Evolutionary conservation across 768 basidiomycete genomes (phyloP), one percentile per base, ranked within the genome.

Genomic region (Podaxis carcinomalis): DNA sequence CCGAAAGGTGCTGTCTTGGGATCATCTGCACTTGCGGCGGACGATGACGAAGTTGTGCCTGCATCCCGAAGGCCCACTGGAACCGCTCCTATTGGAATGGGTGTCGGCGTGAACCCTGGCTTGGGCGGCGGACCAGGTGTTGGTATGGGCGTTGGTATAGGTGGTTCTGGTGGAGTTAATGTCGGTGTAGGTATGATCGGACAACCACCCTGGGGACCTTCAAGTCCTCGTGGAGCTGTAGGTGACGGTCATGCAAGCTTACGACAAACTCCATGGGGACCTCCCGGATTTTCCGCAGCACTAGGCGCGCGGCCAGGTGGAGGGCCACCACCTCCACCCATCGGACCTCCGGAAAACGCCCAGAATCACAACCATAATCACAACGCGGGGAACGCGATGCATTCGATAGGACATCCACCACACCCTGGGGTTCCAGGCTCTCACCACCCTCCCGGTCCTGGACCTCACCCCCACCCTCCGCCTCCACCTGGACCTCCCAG

Each of bases 21-120:
- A 11, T 92, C 90, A 13, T 88, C 88, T 4, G 90, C 91, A 19
- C 79, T 92, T 19, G 83, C 86, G 2, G 83, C 89, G 13, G 90
- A 91, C 62, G 90, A 90, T 62, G 91, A 93, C 69, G 90, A 92
- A 68, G 87, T 92, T 10, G 82, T 92, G 9, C 73, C 79, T 42
- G 73, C 80, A 16, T 78, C 79, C 5, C 75, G 82, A 39, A 71
- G 83, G 51, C 75, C 70, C 42, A 74, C 69, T 9, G 70, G 66
- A 66, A 51, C 64, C 42, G 39, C 68, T 23, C 69, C 70, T 1
- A 70, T 72, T 50, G 71, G 70, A 10, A 64, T 62, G 52, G 44
- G 37, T 11, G 47, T 49, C 21, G 25, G 25, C 11, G 47, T 21
- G 11, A 14, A 14, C 46, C 16, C 19, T 49, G 54, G 39, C 13